Base-by-base conservation (phyloP, 2,329 filamentous ascomycete species). In the Fusarium bactridioides region DNA sequence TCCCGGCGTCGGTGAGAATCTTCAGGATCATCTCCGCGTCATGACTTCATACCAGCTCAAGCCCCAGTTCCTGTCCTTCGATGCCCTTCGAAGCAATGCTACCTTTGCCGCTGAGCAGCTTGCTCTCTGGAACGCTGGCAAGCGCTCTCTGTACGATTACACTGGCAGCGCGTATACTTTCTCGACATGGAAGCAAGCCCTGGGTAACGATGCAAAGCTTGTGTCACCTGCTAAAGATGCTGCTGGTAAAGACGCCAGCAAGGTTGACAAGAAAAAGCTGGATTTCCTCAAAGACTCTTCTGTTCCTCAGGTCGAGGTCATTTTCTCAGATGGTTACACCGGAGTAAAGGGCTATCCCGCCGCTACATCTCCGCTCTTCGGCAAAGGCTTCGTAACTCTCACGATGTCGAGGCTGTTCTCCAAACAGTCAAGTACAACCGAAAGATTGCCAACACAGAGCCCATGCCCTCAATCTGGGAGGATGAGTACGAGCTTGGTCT, bases 1-100 rank as follows among this genome's bases (percentile, higher is more conserved):
- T 3, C 88, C 88, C 0, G 88, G 88, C 19, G 89, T 92, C 5
- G 90, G 80, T 1, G 77, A 80, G 21, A 81, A 81, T 29, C 74
- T 82, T 4, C 80, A 82, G 58, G 81, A 82, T 27, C 80, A 82
- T 44, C 75, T 77, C 2, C 79, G 80, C 41, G 76, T 83, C 10
- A 76, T 77, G 40, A 76, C 75, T 13, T 78, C 78, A 1, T 83
- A 83, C 65, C 77, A 82, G 67, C 78, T 78, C 69, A 70, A 73
- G 71, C 35, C 55, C 0, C 11, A 61, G 4, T 74, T 50, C 10
- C 67, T 50, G 13, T 75, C 73, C 3, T 50, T 74, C 3, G 73
- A 75, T 9, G 55, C 64, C 10, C 74, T 75, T 19, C 71, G 72
- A 35, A 74, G 70, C 4, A 72, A 75, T 15, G 33, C 70, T 12